Percentiles rank a stretch among this genome's conserved stretches.
These are phyloP conservation scores for Ophiocordyceps camponoti-saundersi DNA, from an alignment of 2,329 filamentous ascomycete species.

Conservation along the genomic window DNA sequence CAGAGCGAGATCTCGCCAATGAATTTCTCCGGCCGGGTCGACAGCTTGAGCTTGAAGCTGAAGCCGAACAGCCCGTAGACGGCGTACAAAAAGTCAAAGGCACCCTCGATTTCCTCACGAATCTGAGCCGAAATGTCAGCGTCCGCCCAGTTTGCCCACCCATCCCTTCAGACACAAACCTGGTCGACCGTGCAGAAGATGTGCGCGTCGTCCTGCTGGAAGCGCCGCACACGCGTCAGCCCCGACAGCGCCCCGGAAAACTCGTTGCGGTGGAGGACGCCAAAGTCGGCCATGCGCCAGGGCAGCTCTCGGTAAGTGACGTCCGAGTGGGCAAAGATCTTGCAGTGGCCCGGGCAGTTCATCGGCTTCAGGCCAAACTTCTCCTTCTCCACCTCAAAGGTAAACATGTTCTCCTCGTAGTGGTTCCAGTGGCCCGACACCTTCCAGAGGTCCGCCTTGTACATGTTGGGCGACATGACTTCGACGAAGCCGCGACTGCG, in stretches of 20 bases:
- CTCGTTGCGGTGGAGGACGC: slow-evolving; percentile 74
- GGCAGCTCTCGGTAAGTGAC: slow-evolving; percentile 69
- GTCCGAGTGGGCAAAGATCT: slow-evolving; percentile 59
- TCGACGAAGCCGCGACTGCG: slow-evolving; percentile 73
- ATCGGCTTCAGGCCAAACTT: slow-evolving; percentile 81
- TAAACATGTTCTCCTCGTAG: slow-evolving; percentile 86
- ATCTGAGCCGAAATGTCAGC: slow-evolving; percentile 50
- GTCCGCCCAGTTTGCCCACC: not conserved
- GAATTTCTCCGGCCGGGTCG: slow-evolving; percentile 62
- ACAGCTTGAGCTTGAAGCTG: slow-evolving; percentile 59
- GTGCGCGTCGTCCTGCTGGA: slow-evolving; percentile 83
- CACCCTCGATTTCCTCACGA: slow-evolving; percentile 53
- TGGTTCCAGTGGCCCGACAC: slow-evolving; percentile 78
- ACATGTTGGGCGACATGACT: slow-evolving; percentile 79
- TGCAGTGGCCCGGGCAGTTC: slow-evolving; percentile 82
- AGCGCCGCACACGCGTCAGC: slow-evolving; percentile 67
- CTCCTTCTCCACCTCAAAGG: slow-evolving; percentile 48
- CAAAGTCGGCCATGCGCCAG: slow-evolving; percentile 74
- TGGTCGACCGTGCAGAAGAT: slow-evolving; percentile 54
- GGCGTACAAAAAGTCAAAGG: slow-evolving; percentile 56
- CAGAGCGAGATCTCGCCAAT: slow-evolving; percentile 60
- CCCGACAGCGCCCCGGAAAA: slow-evolving; percentile 67
- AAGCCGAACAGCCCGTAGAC: slow-evolving; percentile 52
- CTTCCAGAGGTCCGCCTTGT: slow-evolving; percentile 76
- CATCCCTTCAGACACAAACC: not conserved